Conservation (phyloP, 768 basidiomycete species). For the Amanita rimosa region DNA sequence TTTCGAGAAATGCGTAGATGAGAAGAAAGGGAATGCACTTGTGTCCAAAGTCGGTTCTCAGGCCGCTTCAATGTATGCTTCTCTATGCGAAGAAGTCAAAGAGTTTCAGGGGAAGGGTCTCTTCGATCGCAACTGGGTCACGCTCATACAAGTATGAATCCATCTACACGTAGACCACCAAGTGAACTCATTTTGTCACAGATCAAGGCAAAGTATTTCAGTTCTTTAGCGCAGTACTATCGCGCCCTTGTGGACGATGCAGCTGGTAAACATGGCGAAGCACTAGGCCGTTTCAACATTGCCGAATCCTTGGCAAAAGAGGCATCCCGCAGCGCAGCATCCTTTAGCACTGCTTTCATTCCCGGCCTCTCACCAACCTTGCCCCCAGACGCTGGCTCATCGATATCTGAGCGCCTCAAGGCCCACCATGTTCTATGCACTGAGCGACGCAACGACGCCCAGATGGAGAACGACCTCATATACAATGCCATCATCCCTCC, state of each 20-base stretch:
- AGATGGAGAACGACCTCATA: conserved; percentile 92
- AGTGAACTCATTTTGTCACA: conserved; percentile 17
- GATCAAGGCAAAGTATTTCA: conserved; percentile 89
- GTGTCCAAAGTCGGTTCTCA: conserved; percentile 80
- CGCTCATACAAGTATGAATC: conserved; percentile 58
- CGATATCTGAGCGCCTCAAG: conserved; percentile 77
- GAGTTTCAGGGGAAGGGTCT: conserved; percentile 96
- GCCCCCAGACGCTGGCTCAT: conserved; percentile 74
- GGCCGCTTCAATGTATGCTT: conserved; percentile 68
- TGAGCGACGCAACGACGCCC: conserved; percentile 65
- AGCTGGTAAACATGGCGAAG: conserved; percentile 76
- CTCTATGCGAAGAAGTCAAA: conserved; percentile 85
- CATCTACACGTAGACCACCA: background rate
- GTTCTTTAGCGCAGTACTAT: conserved; percentile 79
- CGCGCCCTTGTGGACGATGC: conserved; percentile 70
- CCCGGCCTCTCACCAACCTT: conserved; percentile 70
- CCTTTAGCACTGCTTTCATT: conserved; percentile 63
- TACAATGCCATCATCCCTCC: conserved; percentile 87
- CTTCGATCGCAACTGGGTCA: conserved; percentile 91
- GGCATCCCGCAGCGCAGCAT: conserved; percentile 53
- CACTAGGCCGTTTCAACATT: conserved; percentile 66
- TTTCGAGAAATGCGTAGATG: conserved; percentile 87
- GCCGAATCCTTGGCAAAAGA: conserved; percentile 81
- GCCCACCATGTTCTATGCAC: conserved; percentile 66
- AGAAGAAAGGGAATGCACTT: conserved; percentile 76